These are phyloP conservation scores for Hypoxylon fuscum DNA, from an alignment of 495 filamentous ascomycete species.

Conservation along the genomic window DNA sequence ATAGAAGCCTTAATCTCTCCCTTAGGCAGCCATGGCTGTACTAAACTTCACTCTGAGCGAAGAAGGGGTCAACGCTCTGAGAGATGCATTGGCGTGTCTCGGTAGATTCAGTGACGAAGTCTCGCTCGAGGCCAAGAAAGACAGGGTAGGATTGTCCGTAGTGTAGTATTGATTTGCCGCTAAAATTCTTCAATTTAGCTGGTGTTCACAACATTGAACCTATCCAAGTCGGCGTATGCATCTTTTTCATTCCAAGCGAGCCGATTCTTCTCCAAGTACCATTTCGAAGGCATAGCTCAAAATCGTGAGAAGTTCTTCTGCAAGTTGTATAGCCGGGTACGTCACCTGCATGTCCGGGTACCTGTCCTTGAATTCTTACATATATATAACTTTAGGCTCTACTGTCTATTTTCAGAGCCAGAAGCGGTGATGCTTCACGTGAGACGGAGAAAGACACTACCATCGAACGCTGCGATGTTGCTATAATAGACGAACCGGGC, in stretches of 20 bases:
- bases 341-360: constrained; percentile 7
- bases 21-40: constrained; percentile 65
- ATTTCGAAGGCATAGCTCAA: constrained; percentile 60
- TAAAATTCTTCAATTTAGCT: constrained; percentile 61
- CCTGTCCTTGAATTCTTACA: constrained; percentile 19
- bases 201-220: constrained; percentile 83
- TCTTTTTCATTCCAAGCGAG: constrained; percentile 77
- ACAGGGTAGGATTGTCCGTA: constrained; percentile 63
- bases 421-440: constrained; percentile 47
- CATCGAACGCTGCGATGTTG: constrained; percentile 87
- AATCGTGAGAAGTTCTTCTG: constrained; percentile 61
- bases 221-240: constrained; percentile 91
- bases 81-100: constrained; percentile 86
- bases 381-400: constrained; percentile 46
- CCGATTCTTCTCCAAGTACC: constrained; percentile 85
- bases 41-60: constrained; percentile 82
- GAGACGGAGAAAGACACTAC: constrained; percentile 75
- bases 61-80: constrained; percentile 74
- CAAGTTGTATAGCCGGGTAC: constrained; percentile 56
- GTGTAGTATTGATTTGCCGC: not conserved
- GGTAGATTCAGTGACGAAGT: constrained; percentile 93
- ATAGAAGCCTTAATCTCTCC: not conserved
- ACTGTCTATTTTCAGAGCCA: constrained; percentile 55
- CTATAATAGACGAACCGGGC: constrained; percentile 75
- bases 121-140: constrained; percentile 80